These are phyloP conservation scores for Macroventuria anomochaeta DNA, from an alignment of 2,329 filamentous ascomycete genomes.

Conservation along the genomic window DNA sequence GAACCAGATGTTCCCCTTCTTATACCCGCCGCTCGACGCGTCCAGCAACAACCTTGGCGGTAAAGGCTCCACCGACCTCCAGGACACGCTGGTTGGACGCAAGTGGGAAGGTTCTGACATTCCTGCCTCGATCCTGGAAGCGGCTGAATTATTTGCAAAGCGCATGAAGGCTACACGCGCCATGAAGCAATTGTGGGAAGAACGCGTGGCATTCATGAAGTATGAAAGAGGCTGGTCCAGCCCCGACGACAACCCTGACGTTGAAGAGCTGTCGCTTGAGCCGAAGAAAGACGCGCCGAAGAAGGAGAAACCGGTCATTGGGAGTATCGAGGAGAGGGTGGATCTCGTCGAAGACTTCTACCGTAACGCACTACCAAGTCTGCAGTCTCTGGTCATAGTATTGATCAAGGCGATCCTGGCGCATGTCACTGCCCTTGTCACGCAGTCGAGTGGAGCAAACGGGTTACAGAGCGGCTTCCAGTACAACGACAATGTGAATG, in stretches of 20 bases:
- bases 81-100: constrained; percentile 79
- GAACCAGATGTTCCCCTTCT: constrained; percentile 97
- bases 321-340: constrained; percentile 69
- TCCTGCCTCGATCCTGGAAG: constrained; percentile 92
- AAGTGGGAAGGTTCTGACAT: constrained; percentile 95
- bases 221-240: constrained; percentile 89
- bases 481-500: constrained; percentile 52
- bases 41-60: constrained; percentile 89
- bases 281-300: constrained; percentile 39
- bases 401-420: constrained; percentile 85
- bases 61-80: constrained; percentile 80
- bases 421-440: constrained; percentile 84
- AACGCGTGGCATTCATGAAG: constrained; percentile 87
- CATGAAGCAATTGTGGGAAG: constrained; percentile 93
- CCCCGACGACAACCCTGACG: constrained; percentile 52
- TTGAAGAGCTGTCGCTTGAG: constrained; percentile 52
- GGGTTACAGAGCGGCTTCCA: constrained; percentile 57
- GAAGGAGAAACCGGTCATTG: constrained; percentile 51
- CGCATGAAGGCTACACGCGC: constrained; percentile 90
- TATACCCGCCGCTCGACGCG: constrained; percentile 91
- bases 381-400: constrained; percentile 93
- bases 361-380: constrained; percentile 75
- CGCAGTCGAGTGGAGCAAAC: constrained; percentile 60
- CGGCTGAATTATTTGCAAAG: constrained; percentile 87
- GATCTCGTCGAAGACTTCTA: constrained; percentile 83